Base-by-base conservation (phyloP, 352 stramenopile genomes). In the Phytophthora colocasiae region DNA sequence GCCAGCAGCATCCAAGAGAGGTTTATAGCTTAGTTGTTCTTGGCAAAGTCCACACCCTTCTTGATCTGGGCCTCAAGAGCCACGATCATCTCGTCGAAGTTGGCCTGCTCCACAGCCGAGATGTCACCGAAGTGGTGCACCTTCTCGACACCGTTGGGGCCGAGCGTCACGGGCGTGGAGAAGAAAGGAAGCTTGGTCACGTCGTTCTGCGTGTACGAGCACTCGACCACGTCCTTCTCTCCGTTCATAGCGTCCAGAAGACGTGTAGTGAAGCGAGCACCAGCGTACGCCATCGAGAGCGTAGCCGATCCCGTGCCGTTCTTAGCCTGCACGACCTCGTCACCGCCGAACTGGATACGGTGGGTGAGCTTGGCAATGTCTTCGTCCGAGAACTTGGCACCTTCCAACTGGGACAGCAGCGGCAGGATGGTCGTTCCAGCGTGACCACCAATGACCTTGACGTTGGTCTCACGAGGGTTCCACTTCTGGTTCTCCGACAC, bases 371-470 rank as follows among this genome's bases (percentile, higher is more conserved):
- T 89, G 15, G 96, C 90, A 49, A 99, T 90, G 59, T 99, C 89
- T 44, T 98, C 94, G 62, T 98, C 92, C 27, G 89, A 85, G 74
- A 98, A 98, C 64, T 90, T 93, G 51, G 95, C 96, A 67, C 88
- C 91, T 66, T 89, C 66, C 36, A 99, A 75, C 84, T 99, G 96
- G 54, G 96, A 99, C 51, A 99, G 96, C 34, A 99, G 81, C 39
- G 98, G 98, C 60, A 99, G 78, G 82, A 99, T 99, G 50, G 98
- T 99, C 55, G 97, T 99, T 64, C 98, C 98, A 47, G 98, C 97
- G 85, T 99, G 98, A 71, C 98, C 98, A 61, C 98, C 98, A 69
- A 99, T 99, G 11, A 99, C 98, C 60, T 95, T 98, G 12, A 98
- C 80, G 64, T 98, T 93, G 41, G 81, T 92, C 10, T 61, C 73